Conservation (phyloP, 331 rosid genomes). For the Phaseolus coccineus region DNA sequence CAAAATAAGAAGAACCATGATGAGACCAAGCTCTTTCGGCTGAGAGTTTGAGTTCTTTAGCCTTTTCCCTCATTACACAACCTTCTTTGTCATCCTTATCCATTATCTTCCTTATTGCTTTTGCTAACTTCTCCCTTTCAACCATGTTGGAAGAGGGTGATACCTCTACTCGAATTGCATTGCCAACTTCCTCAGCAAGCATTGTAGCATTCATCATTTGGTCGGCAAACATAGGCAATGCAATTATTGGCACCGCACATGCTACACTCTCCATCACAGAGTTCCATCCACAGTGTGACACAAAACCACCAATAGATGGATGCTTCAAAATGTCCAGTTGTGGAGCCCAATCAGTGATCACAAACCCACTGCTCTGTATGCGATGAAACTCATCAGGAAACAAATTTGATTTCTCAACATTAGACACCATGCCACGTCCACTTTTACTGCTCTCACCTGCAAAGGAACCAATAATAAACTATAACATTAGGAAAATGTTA, state of each 20-base stretch:
- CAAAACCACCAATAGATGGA: constrained; percentile 17
- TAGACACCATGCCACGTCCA: not conserved
- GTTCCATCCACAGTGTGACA: constrained; percentile 38
- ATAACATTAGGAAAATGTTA: not conserved
- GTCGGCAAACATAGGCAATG: constrained; percentile 19
- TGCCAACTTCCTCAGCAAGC: constrained; percentile 25
- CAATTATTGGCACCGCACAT: constrained; percentile 34
- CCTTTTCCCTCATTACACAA: not conserved
- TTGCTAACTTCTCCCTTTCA: not conserved
- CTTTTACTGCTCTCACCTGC: not conserved
- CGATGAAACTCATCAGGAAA: constrained; percentile 8
- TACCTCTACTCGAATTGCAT: not conserved
- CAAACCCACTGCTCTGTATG: not conserved
- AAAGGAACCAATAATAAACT: not conserved
- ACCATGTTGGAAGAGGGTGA: not conserved
- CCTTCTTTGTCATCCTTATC: constrained; percentile 7
- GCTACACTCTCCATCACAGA: constrained; percentile 25
- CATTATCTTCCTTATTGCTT: constrained; percentile 30
- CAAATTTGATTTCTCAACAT: not conserved
- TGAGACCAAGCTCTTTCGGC: not conserved
- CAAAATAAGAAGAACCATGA: not conserved
- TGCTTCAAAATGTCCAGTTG: constrained; percentile 30
- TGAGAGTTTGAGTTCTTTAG: constrained; percentile 2
- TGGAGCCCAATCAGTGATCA: constrained; percentile 21
- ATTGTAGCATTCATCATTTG: constrained; percentile 29